These are phyloP conservation scores for Camellia japonica DNA, from an alignment of 148 eudicot species.

Conservation along the genomic window DNA sequence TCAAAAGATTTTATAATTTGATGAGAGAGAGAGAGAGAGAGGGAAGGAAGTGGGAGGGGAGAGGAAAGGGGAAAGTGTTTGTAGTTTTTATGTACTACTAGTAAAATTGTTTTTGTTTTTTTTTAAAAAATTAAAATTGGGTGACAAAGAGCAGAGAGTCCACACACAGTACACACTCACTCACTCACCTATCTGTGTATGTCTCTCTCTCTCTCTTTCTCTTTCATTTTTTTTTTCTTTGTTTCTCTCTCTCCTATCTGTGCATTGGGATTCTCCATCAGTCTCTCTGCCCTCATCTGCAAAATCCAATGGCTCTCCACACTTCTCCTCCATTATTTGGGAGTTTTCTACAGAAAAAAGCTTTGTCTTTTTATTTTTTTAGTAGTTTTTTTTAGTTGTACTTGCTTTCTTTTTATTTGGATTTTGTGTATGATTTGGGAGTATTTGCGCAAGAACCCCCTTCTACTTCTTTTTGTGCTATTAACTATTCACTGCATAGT, in stretches of 20 bases:
- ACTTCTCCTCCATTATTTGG: constrained; percentile 26
- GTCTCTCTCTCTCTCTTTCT: background rate
- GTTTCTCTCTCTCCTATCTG: background rate
- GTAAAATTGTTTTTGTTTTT: too few relatives aligned
- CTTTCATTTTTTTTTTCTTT: background rate
- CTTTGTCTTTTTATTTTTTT: constrained; percentile 13
- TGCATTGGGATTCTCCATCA: constrained; percentile 26
- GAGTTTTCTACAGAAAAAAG: background rate
- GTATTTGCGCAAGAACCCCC: background rate
- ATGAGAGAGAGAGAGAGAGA: constrained; percentile 1
- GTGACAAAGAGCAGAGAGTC: constrained; percentile 9
- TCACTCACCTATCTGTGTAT: constrained; percentile 25
- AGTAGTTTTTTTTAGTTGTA: background rate
- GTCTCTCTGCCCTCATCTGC: constrained; percentile 11
- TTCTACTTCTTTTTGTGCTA: background rate
- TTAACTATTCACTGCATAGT: background rate
- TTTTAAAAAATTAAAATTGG: background rate
- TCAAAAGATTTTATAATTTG: background rate
- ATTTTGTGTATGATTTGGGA: background rate
- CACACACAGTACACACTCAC: constrained; percentile 18
- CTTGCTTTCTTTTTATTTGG: background rate
- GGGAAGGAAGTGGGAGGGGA: background rate
- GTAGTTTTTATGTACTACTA: too few relatives aligned
- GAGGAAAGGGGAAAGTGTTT: background rate
- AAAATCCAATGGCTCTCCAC: constrained; percentile 27